phyloP scores from a whole-genome alignment of 306 rosid genomes.

The Citrullus mucosospermus region DNA sequence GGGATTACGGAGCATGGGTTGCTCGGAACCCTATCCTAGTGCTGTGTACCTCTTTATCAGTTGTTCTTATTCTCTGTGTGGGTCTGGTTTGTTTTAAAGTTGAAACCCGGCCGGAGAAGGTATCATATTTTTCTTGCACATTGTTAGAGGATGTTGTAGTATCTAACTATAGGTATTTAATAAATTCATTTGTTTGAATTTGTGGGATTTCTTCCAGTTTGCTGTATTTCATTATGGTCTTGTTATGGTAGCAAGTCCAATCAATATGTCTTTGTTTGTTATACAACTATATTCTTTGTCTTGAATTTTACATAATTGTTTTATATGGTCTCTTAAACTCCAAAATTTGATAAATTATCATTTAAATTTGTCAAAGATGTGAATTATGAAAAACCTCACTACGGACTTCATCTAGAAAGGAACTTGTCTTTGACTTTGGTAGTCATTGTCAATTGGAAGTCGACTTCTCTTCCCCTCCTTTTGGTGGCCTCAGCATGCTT shows the following conservation, averaged over 20 bases:
- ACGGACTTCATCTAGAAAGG: not conserved
- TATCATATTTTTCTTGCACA: constrained; percentile 18
- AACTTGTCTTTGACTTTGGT: not conserved
- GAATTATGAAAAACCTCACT: not conserved
- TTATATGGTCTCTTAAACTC: not conserved
- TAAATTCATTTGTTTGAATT: not conserved
- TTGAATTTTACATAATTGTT: not conserved
- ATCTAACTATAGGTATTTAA: not conserved
- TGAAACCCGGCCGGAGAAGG: constrained; percentile 94
- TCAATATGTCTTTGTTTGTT: not conserved
- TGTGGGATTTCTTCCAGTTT: not conserved
- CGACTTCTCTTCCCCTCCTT: not conserved
- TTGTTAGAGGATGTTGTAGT: not conserved
- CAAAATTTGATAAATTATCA: not conserved
- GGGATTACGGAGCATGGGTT: constrained; percentile 80
- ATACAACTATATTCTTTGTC: not conserved
- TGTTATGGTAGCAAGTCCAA: not conserved
- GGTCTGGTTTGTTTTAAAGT: constrained; percentile 71
- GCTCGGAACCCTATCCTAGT: constrained; percentile 65
- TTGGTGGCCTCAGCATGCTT: not conserved
- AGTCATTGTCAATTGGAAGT: not conserved
- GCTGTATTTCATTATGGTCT: not conserved
- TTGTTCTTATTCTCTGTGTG: constrained; percentile 62
- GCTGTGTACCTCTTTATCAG: constrained; percentile 59
- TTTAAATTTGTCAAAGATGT: not conserved